Conservation (phyloP, 2,329 filamentous ascomycete species). For the Fonsecaea multimorphosa region DNA sequence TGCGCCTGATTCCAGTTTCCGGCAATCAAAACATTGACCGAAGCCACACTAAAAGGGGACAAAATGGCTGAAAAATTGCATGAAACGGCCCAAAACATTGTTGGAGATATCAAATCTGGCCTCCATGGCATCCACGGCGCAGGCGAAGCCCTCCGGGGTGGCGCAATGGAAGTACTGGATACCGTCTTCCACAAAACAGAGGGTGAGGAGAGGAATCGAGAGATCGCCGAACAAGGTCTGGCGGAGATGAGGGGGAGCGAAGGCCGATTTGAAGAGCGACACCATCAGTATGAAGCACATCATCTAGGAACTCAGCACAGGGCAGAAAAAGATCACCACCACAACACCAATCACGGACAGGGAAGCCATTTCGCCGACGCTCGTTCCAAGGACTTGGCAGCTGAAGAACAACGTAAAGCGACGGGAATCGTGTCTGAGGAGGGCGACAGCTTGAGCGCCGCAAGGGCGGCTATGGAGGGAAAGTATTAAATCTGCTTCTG, state of each 20-base stretch:
- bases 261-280: slow-evolving; percentile 5
- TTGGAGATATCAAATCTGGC: slow-evolving; percentile 24
- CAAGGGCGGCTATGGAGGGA: slow-evolving; percentile 6
- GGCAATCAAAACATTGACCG: background rate
- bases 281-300: background rate
- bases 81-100: slow-evolving; percentile 15
- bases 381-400: slow-evolving; percentile 9
- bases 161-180: slow-evolving; percentile 48
- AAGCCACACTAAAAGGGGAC: background rate
- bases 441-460: background rate
- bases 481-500: background rate
- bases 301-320: background rate
- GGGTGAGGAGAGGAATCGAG: slow-evolving; percentile 46
- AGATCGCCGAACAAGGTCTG: slow-evolving; percentile 45
- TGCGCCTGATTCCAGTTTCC: background rate
- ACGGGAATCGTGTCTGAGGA: background rate
- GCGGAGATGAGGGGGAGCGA: slow-evolving; percentile 26
- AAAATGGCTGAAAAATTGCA: slow-evolving; percentile 20
- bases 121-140: slow-evolving; percentile 44
- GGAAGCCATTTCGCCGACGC: slow-evolving; percentile 14
- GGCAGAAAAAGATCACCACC: background rate
- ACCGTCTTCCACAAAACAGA: slow-evolving; percentile 47
- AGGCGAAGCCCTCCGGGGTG: slow-evolving; percentile 51
- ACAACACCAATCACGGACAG: background rate
- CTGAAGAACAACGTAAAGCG: background rate